phyloP scores from a whole-genome alignment of 1,139 yeast genomes.

The Protomyces arabidopsidicola region DNA sequence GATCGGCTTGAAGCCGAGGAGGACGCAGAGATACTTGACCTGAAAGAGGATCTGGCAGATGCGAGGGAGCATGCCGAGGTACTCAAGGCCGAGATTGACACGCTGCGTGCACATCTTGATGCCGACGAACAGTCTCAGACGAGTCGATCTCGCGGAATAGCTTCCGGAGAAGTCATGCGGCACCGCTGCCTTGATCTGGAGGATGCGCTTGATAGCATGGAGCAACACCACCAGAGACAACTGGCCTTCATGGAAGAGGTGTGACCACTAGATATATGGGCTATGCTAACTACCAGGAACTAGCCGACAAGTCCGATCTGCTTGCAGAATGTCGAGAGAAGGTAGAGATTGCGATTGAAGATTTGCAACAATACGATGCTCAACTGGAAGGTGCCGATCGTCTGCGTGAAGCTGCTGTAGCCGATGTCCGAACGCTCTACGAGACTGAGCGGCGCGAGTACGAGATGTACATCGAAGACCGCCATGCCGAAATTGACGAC shows the following conservation, averaged over 20 bases:
- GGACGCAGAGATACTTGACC: conserved; percentile 6
- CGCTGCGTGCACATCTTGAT: neutral
- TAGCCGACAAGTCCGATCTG: neutral
- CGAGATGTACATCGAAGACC: conserved; percentile 18
- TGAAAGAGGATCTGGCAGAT: neutral
- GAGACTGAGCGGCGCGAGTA: conserved; percentile 15
- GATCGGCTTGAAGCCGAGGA: neutral
- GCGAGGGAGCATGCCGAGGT: neutral
- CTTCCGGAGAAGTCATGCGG: neutral
- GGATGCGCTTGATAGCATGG: neutral
- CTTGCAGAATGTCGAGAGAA: conserved; percentile 5
- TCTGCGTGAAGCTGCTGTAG: conserved; percentile 5
- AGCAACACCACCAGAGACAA: neutral
- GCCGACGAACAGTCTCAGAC: neutral
- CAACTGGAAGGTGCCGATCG: conserved; percentile 9
- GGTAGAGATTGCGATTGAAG: neutral
- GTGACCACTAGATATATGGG: neutral
- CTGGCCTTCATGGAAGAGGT: neutral
- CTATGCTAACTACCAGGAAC: neutral
- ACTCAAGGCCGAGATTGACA: neutral
- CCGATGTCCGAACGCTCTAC: conserved; percentile 2
- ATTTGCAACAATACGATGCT: neutral
- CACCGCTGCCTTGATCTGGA: neutral
- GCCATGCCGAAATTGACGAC: conserved; percentile 19
- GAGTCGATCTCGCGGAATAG: neutral